These are phyloP conservation scores for Aspergillus sp. DNA, from an alignment of 2,329 filamentous ascomycete species.

Conservation along the genomic window DNA sequence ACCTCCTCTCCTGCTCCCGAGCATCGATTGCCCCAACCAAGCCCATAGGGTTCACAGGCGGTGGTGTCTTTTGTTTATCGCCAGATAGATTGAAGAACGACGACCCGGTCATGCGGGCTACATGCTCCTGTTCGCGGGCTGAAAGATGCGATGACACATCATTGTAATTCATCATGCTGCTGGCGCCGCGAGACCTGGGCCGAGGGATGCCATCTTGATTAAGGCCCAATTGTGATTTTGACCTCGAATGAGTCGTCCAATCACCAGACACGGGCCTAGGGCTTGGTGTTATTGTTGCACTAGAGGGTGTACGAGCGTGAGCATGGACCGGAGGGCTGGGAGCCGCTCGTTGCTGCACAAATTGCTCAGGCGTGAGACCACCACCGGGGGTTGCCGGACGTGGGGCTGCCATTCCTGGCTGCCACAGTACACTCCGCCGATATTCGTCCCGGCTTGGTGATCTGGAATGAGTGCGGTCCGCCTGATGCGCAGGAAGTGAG, in stretches of 20 bases:
- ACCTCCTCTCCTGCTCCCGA: constrained; percentile 73
- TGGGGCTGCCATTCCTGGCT: constrained; percentile 62
- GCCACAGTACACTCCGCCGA: constrained; percentile 73
- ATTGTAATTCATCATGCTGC: constrained; percentile 49
- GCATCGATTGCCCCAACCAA: constrained; percentile 78
- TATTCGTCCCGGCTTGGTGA: constrained; percentile 50
- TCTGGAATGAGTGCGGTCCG: constrained; percentile 37
- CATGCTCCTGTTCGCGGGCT: constrained; percentile 82
- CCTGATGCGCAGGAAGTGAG: constrained; percentile 21
- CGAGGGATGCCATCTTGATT: constrained; percentile 25
- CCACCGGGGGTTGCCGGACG: constrained; percentile 50
- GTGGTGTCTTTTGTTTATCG: constrained; percentile 52
- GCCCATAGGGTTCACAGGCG: constrained; percentile 54
- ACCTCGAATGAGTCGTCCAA: constrained; percentile 34
- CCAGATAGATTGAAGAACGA: constrained; percentile 69
- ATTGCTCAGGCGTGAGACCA: constrained; percentile 76
- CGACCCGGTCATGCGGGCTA: constrained; percentile 77
- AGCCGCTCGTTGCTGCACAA: constrained; percentile 74
- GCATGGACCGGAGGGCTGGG: constrained; percentile 56
- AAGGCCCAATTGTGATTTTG: constrained; percentile 34
- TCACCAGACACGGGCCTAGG: constrained; percentile 39
- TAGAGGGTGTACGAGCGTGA: constrained; percentile 62
- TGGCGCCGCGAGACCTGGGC: constrained; percentile 59
- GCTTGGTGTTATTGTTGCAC: constrained; percentile 41
- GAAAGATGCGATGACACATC: constrained; percentile 66